These are phyloP conservation scores for Mycena epipterygia DNA, from an alignment of 768 basidiomycete genomes.

Conservation along the genomic window DNA sequence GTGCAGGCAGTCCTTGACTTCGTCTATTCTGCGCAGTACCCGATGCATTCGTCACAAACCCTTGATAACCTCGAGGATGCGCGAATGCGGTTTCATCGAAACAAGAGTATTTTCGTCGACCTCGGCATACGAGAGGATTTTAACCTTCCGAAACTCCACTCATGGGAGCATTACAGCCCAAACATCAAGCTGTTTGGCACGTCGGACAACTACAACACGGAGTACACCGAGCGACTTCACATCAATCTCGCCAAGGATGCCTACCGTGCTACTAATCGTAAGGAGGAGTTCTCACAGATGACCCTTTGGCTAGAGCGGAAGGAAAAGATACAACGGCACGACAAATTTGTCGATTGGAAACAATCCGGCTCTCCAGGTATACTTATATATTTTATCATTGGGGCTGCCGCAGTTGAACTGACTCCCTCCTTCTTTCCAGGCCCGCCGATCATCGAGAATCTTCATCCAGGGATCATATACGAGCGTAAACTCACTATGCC, in stretches of 20 bases:
- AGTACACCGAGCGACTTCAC: conserved; percentile 19
- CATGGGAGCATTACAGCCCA: conserved; percentile 40
- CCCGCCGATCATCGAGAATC: neutral
- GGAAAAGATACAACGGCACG: conserved; percentile 39
- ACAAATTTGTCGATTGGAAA: conserved; percentile 10
- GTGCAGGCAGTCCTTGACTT: conserved; percentile 22
- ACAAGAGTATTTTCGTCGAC: conserved; percentile 19
- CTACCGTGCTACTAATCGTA: neutral
- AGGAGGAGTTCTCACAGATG: conserved; percentile 42
- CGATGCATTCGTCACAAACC: neutral
- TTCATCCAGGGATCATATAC: neutral
- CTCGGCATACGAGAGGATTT: conserved; percentile 48
- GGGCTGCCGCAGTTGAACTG: too few relatives aligned
- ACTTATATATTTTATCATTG: too few relatives aligned
- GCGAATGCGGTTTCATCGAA: neutral
- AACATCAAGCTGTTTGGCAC: conserved; percentile 43
- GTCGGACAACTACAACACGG: conserved; percentile 16
- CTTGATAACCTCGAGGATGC: conserved; percentile 12
- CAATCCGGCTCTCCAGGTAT: neutral
- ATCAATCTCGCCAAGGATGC: too few relatives aligned
- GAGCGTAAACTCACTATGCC: neutral
- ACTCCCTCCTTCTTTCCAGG: too few relatives aligned
- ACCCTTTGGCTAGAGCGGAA: conserved; percentile 44
- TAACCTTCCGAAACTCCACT: conserved; percentile 54
- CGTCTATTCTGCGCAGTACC: conserved; percentile 16